Evolutionary conservation across 2,329 filamentous ascomycete genomes (phyloP).

Genomic region (Colletotrichum spinosum): DNA sequence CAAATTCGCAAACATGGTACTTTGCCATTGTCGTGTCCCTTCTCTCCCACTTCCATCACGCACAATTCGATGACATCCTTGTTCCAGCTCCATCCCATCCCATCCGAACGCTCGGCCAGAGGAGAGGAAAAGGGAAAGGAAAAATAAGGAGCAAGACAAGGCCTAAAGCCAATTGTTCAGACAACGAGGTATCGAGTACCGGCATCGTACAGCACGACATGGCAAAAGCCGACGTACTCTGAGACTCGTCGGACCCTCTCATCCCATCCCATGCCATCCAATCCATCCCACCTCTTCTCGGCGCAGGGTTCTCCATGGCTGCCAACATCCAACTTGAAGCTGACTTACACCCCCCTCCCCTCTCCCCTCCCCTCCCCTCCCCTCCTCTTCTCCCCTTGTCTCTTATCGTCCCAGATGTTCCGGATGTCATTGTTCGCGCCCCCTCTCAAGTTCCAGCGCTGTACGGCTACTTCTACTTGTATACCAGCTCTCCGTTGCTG

Average conservation of each 20-base stretch:
- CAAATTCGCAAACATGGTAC: conserved; percentile 1
- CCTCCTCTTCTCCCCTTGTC: not conserved
- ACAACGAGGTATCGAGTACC: not conserved
- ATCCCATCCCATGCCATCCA: too few species aligned
- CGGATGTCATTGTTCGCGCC: conserved; percentile 17
- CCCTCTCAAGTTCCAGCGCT: conserved; percentile 6
- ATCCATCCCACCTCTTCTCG: not conserved
- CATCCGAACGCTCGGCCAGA: conserved; percentile 9
- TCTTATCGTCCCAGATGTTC: not conserved
- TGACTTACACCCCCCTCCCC: conserved; percentile 22
- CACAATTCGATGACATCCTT: conserved; percentile 15
- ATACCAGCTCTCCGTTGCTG: not conserved
- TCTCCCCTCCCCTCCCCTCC: not conserved
- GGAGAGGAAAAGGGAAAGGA: not conserved
- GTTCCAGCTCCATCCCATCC: not conserved
- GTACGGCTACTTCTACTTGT: not conserved
- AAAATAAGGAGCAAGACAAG: conserved; percentile 8
- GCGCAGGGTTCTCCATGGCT: conserved; percentile 31
- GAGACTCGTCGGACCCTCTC: too few species aligned
- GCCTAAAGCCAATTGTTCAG: conserved; percentile 8
- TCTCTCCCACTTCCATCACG: not conserved
- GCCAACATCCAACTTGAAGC: conserved; percentile 23
- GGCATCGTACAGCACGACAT: too few species aligned
- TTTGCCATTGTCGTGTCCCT: not conserved
- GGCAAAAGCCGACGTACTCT: too few species aligned